Conservation (phyloP, 495 filamentous ascomycete species). For the Talaromyces nanjingensis region DNA sequence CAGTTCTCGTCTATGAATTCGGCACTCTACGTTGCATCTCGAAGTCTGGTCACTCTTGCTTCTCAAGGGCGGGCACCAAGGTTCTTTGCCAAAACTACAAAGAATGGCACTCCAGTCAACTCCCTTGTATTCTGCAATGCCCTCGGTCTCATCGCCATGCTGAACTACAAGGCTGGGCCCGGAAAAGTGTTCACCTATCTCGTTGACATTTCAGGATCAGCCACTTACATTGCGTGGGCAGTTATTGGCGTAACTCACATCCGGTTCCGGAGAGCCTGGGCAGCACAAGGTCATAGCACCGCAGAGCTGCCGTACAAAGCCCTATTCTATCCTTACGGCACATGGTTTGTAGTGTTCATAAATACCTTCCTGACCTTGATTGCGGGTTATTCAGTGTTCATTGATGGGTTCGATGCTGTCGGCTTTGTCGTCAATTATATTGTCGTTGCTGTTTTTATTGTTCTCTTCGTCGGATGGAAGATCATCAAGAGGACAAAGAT, state of each 20-base stretch:
- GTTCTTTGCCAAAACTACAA: constrained; percentile 44
- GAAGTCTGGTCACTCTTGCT: constrained; percentile 51
- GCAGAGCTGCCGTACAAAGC: constrained; percentile 52
- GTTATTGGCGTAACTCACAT: constrained; percentile 61
- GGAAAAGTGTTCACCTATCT: constrained; percentile 46
- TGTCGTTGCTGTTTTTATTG: constrained; percentile 54
- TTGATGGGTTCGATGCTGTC: constrained; percentile 49
- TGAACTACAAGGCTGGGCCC: constrained; percentile 25
- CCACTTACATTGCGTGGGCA: constrained; percentile 63
- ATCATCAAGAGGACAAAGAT: constrained; percentile 49
- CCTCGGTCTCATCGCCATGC: constrained; percentile 42
- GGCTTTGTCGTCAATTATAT: constrained; percentile 65
- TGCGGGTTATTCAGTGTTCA: constrained; percentile 50
- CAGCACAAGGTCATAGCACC: constrained; percentile 46
- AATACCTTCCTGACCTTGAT: constrained; percentile 61
- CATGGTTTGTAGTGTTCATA: constrained; percentile 51
- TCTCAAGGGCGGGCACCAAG: constrained; percentile 45
- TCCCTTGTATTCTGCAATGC: constrained; percentile 35
- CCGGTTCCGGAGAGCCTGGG: constrained; percentile 53
- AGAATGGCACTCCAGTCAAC: constrained; percentile 43
- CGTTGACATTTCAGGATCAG: constrained; percentile 51
- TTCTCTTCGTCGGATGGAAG: constrained; percentile 55
- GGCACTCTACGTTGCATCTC: constrained; percentile 50
- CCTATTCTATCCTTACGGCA: constrained; percentile 53
- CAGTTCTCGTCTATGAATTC: constrained; percentile 36